These are phyloP conservation scores for Cyclotella choctawhatcheeana DNA, from an alignment of 108 stramenopile species.

Conservation along the genomic window DNA sequence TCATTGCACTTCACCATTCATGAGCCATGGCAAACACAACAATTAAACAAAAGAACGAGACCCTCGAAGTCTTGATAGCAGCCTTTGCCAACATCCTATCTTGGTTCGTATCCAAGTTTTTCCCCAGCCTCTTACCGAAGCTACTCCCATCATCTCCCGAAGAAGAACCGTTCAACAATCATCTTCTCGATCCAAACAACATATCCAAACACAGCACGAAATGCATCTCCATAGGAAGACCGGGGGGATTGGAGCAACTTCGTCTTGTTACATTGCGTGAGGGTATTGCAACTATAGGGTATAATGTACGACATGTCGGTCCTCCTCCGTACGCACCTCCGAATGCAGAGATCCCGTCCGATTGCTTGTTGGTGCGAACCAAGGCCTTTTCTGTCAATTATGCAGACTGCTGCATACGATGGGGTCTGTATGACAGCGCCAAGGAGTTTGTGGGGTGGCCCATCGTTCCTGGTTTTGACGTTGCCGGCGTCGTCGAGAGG, in stretches of 20 bases:
- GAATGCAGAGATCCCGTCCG: slow-evolving; percentile 31
- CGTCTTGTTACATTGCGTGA: slow-evolving; percentile 63
- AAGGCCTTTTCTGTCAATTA: slow-evolving; percentile 83
- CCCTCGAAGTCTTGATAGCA: slow-evolving; percentile 61
- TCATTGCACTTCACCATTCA: too few relatives aligned
- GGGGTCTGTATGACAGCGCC: slow-evolving; percentile 89
- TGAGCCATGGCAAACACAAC: neutral
- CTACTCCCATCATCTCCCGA: slow-evolving; percentile 63
- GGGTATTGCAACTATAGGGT: slow-evolving; percentile 77
- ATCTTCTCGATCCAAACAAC: too few relatives aligned
- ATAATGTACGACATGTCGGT: slow-evolving; percentile 63
- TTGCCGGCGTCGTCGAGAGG: slow-evolving; percentile 72
- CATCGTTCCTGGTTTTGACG: slow-evolving; percentile 92
- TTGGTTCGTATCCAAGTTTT: slow-evolving; percentile 67
- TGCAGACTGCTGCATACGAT: slow-evolving; percentile 86
- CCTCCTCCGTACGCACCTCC: slow-evolving; percentile 46
- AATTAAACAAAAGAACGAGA: neutral
- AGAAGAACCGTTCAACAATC: too few relatives aligned
- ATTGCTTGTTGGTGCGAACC: slow-evolving; percentile 67
- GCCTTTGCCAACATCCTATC: slow-evolving; percentile 74
- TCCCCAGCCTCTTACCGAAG: slow-evolving; percentile 55
- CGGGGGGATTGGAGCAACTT: slow-evolving; percentile 84
- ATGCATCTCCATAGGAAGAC: slow-evolving; percentile 82
- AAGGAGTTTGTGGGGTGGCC: slow-evolving; percentile 88
- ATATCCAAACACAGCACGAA: slow-evolving; percentile 36